These are phyloP conservation scores for Alternaria sp. DNA, from an alignment of 2,329 filamentous ascomycete species.

Conservation along the genomic window DNA sequence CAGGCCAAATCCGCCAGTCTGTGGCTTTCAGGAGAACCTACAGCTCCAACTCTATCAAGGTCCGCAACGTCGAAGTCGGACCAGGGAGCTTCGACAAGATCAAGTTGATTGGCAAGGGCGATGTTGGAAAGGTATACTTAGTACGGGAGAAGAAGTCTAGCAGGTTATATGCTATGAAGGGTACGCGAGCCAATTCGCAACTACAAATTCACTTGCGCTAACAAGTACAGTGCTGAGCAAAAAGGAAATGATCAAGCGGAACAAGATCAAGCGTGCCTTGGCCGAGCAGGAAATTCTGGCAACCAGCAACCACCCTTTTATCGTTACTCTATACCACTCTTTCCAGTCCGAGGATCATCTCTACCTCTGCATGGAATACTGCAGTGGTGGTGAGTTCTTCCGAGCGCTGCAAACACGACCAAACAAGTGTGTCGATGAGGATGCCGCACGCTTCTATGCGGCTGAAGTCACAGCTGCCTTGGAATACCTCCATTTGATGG, in stretches of 20 bases:
- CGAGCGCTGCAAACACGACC: constrained; percentile 93
- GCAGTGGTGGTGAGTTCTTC: constrained; percentile 98
- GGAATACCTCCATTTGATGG: constrained; percentile 98
- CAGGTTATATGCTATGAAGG: constrained; percentile 97
- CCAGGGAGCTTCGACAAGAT: constrained; percentile 99
- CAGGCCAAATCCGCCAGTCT: constrained; percentile 70
- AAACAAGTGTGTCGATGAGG: constrained; percentile 96
- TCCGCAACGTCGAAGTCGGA: constrained; percentile 94
- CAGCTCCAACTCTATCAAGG: constrained; percentile 99
- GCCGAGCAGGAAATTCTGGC: constrained; percentile 98
- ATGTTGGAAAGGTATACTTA: constrained; percentile 97
- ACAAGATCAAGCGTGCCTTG: constrained; percentile 98
- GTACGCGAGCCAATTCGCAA: constrained; percentile 59
- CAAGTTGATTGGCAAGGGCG: constrained; percentile 97
- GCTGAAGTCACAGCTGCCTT: constrained; percentile 96
- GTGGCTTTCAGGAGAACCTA: constrained; percentile 92
- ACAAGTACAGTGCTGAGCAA: constrained; percentile 84
- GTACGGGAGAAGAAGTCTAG: constrained; percentile 98
- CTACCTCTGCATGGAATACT: constrained; percentile 99
- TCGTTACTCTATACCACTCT: constrained; percentile 97
- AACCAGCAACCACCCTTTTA: constrained; percentile 98
- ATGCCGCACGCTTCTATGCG: constrained; percentile 96
- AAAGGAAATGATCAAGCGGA: constrained; percentile 99
- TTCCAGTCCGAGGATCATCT: constrained; percentile 99
- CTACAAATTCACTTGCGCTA: constrained; percentile 26